A percentile compares a stretch with the other conserved stretches of the same genome.
Evolutionary conservation across 192 early-diverging fungal species (phyloP).

Genomic region (Coemansia sp.): DNA sequence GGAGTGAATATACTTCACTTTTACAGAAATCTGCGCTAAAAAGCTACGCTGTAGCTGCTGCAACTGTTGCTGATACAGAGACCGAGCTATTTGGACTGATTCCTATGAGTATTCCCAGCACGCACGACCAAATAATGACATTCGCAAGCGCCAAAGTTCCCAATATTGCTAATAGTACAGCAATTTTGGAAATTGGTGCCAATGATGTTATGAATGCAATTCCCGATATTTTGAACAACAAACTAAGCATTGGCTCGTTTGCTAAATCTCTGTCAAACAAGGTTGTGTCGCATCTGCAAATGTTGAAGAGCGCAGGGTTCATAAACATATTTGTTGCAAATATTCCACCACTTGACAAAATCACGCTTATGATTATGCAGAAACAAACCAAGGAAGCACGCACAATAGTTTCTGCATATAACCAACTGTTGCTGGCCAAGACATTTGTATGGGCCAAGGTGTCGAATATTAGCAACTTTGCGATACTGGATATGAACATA

Average conservation of each 20-base stretch:
- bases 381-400: neutral
- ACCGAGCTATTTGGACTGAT: constrained; percentile 9
- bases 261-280: constrained; percentile 6
- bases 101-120: constrained; percentile 15
- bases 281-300: constrained; percentile 10
- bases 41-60: constrained; percentile 3
- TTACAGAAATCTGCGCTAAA: neutral
- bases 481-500: constrained; percentile 12
- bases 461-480: neutral
- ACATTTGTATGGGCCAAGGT: neutral
- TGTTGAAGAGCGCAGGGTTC: constrained; percentile 11
- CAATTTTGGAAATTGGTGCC: constrained; percentile 17
- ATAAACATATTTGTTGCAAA: constrained; percentile 17
- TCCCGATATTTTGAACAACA: constrained; percentile 1
- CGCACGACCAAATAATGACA: constrained; percentile 12
- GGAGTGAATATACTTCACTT: constrained; percentile 16
- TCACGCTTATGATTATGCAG: constrained; percentile 11
- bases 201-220: constrained; percentile 14
- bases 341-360: constrained; percentile 10
- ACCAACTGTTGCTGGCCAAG: constrained; percentile 11
- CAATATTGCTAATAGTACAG: neutral
- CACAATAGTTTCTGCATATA: constrained; percentile 13
- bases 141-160: neutral
- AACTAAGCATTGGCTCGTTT: neutral
- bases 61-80: neutral